These are phyloP conservation scores for Phialophora tarda DNA, from an alignment of 2,329 filamentous ascomycete genomes.

Conservation along the genomic window DNA sequence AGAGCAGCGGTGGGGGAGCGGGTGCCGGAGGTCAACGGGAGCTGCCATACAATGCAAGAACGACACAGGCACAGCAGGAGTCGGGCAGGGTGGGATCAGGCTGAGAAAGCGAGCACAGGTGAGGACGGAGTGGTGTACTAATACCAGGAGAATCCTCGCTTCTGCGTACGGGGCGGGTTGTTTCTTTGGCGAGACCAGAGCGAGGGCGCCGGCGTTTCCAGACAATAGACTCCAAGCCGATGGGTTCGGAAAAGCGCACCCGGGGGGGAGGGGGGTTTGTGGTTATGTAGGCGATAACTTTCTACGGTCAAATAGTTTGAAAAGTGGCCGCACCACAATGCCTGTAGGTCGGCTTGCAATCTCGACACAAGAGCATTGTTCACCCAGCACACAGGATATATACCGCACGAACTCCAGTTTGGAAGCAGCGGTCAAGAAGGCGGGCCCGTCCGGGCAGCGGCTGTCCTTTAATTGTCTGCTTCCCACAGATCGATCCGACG, in stretches of 20 bases:
- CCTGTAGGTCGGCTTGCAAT: slow-evolving; percentile 8
- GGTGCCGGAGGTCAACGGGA: slow-evolving; percentile 16
- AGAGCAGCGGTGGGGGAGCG: slow-evolving; percentile 3
- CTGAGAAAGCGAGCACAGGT: slow-evolving; percentile 27
- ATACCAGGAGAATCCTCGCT: slow-evolving; percentile 12
- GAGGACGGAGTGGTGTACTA: slow-evolving; percentile 12
- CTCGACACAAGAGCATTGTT: slow-evolving; percentile 17
- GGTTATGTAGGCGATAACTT: slow-evolving; percentile 16
- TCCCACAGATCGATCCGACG: slow-evolving; percentile 16
- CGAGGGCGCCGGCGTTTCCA: slow-evolving; percentile 29
- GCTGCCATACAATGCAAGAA: slow-evolving; percentile 24
- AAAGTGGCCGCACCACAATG: slow-evolving; percentile 2
- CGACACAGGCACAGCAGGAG: slow-evolving; percentile 6
- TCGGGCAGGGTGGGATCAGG: slow-evolving; percentile 14
- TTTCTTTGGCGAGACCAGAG: slow-evolving; percentile 25
- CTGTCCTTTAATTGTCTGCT: slow-evolving; percentile 22
- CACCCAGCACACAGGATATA: background rate
- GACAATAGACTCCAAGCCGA: slow-evolving; percentile 15
- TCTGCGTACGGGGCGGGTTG: slow-evolving; percentile 14
- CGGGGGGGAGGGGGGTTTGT: background rate
- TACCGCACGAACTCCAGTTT: slow-evolving; percentile 3
- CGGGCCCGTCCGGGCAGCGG: slow-evolving; percentile 26
- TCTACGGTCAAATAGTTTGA: slow-evolving; percentile 1
- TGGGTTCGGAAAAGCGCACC: slow-evolving; percentile 8
- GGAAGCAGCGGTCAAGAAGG: slow-evolving; percentile 34